Base-by-base conservation (phyloP, 805 yeast species). In the Wickerhamiella slavikovae region DNA sequence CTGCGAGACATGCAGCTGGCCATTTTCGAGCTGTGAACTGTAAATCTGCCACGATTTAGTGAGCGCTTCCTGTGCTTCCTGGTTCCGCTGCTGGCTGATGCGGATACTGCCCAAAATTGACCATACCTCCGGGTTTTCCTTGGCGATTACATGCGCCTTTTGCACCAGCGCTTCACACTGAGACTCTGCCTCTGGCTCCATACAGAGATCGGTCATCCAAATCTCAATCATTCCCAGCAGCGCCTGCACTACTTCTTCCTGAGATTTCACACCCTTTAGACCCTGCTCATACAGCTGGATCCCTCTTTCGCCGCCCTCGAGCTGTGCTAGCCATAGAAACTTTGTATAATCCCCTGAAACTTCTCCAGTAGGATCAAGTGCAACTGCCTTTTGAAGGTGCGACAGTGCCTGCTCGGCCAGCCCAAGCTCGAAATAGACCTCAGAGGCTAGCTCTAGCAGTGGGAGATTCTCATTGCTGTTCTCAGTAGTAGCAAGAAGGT, bases 171-270 rank as follows among this genome's bases (percentile, higher is more conserved):
- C 60, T 41, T 82, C 76, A 54, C 96, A 89, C 48, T 68, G 63
- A 6, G 49, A 15, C 52, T 89, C 96, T 2, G 96, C 96, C 39
- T 73, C 71, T 3, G 69, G 69, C 43, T 79, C 92, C 93, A 83
- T 80, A 57, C 96, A 83, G 38, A 83, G 57, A 56, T 85, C 95
- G 1, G 96, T 85, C 95, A 82, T 79, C 93, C 93, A 83, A 28
- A 46, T 44, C 38, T 85, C 98, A 44, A 89, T 76, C 56, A 74
- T 64, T 5, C 93, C 72, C 40, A 85, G 71, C 17, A 79, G 56
- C 0, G 85, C 93, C 45, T 71, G 76, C 38, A 74, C 68, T 28
- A 35, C 60, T 60, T 31, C 39, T 14, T 27, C 29, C 8, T 27
- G 19, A 22, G 24, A 30, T 16, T 23, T 27, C 22, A 74, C 52